These are phyloP conservation scores for Gnaphalium uliginosum DNA, from an alignment of 129 eudicot species.

Conservation along the genomic window DNA sequence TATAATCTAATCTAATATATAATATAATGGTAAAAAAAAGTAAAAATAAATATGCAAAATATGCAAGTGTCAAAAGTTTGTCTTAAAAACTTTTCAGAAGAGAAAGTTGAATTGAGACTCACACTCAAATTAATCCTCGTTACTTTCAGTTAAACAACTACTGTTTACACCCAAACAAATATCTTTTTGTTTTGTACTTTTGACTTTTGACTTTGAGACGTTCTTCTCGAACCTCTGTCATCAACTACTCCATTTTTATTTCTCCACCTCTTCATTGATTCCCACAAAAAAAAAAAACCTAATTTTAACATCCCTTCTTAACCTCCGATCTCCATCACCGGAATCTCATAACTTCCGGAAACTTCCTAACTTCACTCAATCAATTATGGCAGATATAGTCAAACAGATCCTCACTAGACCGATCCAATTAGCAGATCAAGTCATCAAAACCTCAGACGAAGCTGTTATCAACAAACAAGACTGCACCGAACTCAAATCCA, in stretches of 20 bases:
- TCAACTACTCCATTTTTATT: constrained; percentile 10
- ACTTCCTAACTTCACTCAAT: background rate
- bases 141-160: too few species aligned
- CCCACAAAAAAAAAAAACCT: background rate
- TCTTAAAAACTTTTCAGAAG: too few species aligned
- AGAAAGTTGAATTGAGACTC: too few species aligned
- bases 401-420: constrained; percentile 43
- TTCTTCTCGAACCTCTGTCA: background rate
- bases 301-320: background rate
- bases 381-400: constrained; percentile 41
- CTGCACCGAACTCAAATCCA: constrained; percentile 44
- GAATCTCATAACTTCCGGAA: constrained; percentile 12
- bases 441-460: constrained; percentile 38
- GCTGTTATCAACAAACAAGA: constrained; percentile 39
- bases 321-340: constrained; percentile 19
- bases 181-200: background rate
- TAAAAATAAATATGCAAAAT: too few species aligned
- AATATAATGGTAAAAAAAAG: too few species aligned
- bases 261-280: constrained; percentile 19
- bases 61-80: too few species aligned
- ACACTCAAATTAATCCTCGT: too few species aligned
- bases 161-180: too few species aligned
- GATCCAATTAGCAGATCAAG: constrained; percentile 45
- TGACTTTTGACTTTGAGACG: background rate
- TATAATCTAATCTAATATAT: too few species aligned